phyloP scores from a whole-genome alignment of 2,329 filamentous ascomycete genomes.

The Sphaerulina vaccinii region DNA sequence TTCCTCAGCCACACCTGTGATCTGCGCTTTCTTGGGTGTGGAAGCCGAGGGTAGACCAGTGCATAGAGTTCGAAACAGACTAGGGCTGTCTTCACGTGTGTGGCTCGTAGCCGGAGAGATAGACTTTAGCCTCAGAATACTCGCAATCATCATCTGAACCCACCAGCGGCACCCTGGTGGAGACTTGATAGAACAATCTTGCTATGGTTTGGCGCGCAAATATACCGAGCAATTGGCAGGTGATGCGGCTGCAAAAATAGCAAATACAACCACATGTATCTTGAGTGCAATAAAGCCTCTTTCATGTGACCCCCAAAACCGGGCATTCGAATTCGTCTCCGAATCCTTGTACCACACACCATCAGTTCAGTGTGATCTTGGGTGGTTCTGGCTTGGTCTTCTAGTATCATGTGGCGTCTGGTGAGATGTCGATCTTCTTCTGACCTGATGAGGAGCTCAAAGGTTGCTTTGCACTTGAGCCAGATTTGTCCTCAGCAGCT shows the following conservation, averaged over 20 bases:
- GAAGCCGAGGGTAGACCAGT: background rate
- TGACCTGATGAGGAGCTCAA: background rate
- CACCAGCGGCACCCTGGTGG: constrained; percentile 4
- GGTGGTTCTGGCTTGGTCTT: background rate
- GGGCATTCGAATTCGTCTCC: background rate
- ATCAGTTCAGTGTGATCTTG: background rate
- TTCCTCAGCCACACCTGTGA: constrained; percentile 13
- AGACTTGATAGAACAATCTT: constrained; percentile 4
- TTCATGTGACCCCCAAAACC: background rate
- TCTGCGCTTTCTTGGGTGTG: background rate
- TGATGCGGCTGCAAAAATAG: background rate
- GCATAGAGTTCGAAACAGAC: constrained; percentile 9
- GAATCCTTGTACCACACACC: background rate
- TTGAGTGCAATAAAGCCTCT: background rate
- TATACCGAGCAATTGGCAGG: background rate
- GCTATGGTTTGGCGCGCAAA: constrained; percentile 4
- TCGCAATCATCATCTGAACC: constrained; percentile 7
- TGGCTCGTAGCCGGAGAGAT: background rate
- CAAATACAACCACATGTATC: constrained; percentile 11
- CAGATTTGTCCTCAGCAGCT: background rate
- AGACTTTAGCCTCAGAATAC: constrained; percentile 19
- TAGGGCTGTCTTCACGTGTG: constrained; percentile 5
- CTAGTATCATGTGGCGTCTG: too few species aligned
- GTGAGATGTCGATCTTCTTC: background rate
- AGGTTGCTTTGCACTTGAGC: background rate